Percentiles rank a stretch among this genome's conserved stretches.
Evolutionary conservation across 352 stramenopile genomes (phyloP).

Genomic region (Globisporangium emineosum): DNA sequence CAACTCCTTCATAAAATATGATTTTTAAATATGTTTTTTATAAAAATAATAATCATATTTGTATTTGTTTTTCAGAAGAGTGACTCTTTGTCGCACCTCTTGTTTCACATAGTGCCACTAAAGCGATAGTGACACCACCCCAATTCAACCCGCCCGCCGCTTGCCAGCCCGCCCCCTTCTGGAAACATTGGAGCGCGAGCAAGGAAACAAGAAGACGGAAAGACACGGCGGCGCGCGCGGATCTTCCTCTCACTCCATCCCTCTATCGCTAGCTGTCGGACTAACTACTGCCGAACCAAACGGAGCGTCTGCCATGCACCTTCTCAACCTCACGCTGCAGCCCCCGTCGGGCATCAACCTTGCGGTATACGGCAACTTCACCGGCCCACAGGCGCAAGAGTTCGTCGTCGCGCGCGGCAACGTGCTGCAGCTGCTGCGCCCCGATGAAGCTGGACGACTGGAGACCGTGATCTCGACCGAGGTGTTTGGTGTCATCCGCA

Average conservation of each 20-base stretch:
- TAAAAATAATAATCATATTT: too few relatives aligned
- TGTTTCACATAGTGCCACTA: too few relatives aligned
- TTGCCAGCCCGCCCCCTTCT: conserved; percentile 4
- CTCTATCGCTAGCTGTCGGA: neutral
- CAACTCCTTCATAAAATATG: too few relatives aligned
- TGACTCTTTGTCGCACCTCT: too few relatives aligned
- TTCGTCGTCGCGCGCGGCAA: conserved; percentile 93
- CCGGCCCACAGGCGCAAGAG: conserved; percentile 89
- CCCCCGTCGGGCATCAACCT: conserved; percentile 76
- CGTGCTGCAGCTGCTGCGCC: conserved; percentile 92
- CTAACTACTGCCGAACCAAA: neutral
- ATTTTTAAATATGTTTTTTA: too few relatives aligned
- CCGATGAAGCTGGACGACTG: conserved; percentile 67
- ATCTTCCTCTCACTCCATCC: neutral
- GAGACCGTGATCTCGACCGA: conserved; percentile 80
- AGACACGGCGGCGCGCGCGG: neutral
- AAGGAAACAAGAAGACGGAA: conserved; percentile 5
- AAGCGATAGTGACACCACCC: too few relatives aligned
- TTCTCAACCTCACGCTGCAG: conserved; percentile 88
- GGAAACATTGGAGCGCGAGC: conserved; percentile 9
- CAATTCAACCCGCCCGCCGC: neutral
- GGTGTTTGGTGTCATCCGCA: conserved; percentile 91
- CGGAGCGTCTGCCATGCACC: conserved; percentile 51
- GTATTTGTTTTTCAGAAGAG: too few relatives aligned
- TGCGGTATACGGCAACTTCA: conserved; percentile 92